Evolutionary conservation across 441 rosid species (phyloP).

Genomic region (Lepidium campestre): DNA sequence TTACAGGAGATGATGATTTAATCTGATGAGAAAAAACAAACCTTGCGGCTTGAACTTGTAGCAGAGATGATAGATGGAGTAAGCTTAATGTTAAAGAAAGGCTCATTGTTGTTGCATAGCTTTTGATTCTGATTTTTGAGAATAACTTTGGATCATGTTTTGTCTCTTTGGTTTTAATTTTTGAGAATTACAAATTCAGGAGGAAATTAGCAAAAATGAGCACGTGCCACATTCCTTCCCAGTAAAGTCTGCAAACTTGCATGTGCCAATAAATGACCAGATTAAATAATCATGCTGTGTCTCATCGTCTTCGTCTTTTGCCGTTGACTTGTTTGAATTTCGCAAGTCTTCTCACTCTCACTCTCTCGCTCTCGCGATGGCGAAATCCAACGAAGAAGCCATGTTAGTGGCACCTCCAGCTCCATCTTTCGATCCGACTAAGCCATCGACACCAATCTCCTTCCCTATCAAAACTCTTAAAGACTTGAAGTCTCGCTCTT

Average conservation of each 20-base stretch:
- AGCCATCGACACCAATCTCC: conserved; percentile 62
- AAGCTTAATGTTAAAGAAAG: neutral
- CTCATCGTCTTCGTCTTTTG: neutral
- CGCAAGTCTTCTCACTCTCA: conserved; percentile 5
- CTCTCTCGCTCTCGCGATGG: conserved; percentile 9
- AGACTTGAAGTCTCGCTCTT: conserved; percentile 55
- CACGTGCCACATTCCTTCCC: neutral
- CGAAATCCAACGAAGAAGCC: conserved; percentile 15
- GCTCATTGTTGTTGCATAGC: neutral
- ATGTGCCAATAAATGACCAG: neutral
- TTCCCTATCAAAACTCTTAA: conserved; percentile 68
- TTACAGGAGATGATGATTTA: conserved; percentile 68
- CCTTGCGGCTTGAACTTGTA: neutral
- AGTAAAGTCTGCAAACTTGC: neutral
- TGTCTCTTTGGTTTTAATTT: neutral
- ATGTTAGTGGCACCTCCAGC: neutral
- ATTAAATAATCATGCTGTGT: neutral
- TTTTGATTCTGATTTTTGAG: neutral
- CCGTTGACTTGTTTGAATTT: conserved; percentile 2
- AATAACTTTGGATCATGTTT: neutral
- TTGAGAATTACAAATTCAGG: neutral
- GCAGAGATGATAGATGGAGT: neutral
- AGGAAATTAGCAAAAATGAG: neutral
- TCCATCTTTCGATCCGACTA: conserved; percentile 43
- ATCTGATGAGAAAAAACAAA: conserved; percentile 26